Base-by-base conservation (phyloP, 2,329 filamentous ascomycete species). In the Fusarium albosuccineum region DNA sequence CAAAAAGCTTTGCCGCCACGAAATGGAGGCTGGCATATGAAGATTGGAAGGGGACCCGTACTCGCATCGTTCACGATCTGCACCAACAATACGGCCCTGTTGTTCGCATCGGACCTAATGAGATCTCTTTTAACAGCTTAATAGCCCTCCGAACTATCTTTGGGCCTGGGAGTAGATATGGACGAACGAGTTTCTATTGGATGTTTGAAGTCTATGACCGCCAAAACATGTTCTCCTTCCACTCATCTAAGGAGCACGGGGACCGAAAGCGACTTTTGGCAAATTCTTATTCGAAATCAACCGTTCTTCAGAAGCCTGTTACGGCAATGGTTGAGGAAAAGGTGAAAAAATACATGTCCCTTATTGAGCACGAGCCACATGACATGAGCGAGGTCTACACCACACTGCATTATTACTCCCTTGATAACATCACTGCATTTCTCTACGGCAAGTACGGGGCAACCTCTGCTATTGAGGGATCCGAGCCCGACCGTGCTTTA, bases 171-270 rank as follows among this genome's bases (percentile, higher is more conserved):
- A 83, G 79, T 46, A 79, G 80, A 1, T 87, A 83, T 56, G 83
- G 82, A 39, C 73, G 84, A 37, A 85, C 84, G 0, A 48, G 50
- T 1, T 87, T 87, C 67, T 87, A 87, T 57, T 79, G 81, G 42
- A 86, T 87, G 82, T 87, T 87, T 60, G 83, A 86, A 63, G 82
- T 80, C 0, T 86, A 85, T 49, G 83, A 83, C 0, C 76, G 77
- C 9, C 81, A 80, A 70, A 86, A 87, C 54, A 67, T 87, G 3
- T 87, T 87, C 69, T 85, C 83, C 0, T 86, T 87, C 61, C 74
- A 76, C 7, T 75, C 78, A 0, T 75, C 76, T 0, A 78, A 77
- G 29, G 75, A 79, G 3, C 85, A 87, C 70, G 78, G 77, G 0
- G 79, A 83, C 1, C 74, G 85, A 16, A 87, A 87, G 75, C 86